These are phyloP conservation scores for Fusarium irregulare DNA, from an alignment of 2,329 filamentous ascomycete species.

Conservation along the genomic window DNA sequence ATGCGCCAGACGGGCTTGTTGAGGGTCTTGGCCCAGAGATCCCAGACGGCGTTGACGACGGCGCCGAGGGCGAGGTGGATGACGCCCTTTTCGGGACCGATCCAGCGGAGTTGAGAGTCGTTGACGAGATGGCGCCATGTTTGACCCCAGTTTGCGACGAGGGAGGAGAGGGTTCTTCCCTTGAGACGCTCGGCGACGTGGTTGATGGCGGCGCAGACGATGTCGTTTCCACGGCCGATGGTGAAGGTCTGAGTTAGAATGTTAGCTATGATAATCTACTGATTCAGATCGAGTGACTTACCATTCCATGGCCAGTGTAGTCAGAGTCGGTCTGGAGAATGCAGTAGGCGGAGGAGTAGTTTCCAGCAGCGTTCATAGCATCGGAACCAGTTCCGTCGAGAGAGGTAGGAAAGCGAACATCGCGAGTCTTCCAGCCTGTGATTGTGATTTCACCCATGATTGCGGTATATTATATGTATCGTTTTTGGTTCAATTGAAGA, in stretches of 20 bases:
- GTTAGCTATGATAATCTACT: neutral
- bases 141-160: slow-evolving; percentile 84
- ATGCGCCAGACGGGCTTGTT: slow-evolving; percentile 91
- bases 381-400: slow-evolving; percentile 96
- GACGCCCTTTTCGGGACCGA: slow-evolving; percentile 92
- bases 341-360: slow-evolving; percentile 95
- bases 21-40: slow-evolving; percentile 91
- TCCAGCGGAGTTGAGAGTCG: slow-evolving; percentile 92
- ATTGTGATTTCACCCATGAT: slow-evolving; percentile 69
- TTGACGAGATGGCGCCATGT: slow-evolving; percentile 94
- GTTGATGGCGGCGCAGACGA: slow-evolving; percentile 86
- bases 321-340: slow-evolving; percentile 84
- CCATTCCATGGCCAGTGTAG: slow-evolving; percentile 82
- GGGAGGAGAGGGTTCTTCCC: slow-evolving; percentile 78
- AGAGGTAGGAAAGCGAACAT: slow-evolving; percentile 88
- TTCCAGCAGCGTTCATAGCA: slow-evolving; percentile 94
- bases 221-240: slow-evolving; percentile 90
- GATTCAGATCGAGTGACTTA: slow-evolving; percentile 47
- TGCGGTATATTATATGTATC: slow-evolving; percentile 7
- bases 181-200: slow-evolving; percentile 81
- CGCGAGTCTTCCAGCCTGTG: slow-evolving; percentile 76
- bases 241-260: slow-evolving; percentile 71
- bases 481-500: neutral
- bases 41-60: slow-evolving; percentile 92
- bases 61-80: slow-evolving; percentile 91